Percentiles rank a stretch among this genome's conserved stretches.
Conservation (phyloP, 177 flowering plant genomes). For the Vitis hybrid region DNA sequence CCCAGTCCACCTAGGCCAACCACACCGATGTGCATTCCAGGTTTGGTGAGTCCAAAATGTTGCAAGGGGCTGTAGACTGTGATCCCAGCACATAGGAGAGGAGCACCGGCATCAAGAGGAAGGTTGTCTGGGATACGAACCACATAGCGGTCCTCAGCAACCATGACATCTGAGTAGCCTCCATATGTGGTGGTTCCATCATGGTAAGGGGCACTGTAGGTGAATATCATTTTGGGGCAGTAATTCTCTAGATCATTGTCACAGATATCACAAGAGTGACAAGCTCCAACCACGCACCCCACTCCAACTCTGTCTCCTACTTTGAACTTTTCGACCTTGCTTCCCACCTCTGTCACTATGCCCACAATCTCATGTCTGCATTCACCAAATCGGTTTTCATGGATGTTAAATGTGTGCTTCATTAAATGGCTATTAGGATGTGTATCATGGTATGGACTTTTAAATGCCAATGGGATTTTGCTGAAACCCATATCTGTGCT, state of each 20-base stretch:
- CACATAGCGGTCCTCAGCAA: slow-evolving; percentile 22
- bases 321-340: slow-evolving; percentile 31
- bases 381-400: not conserved
- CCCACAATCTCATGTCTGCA: slow-evolving; percentile 42
- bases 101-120: slow-evolving; percentile 33
- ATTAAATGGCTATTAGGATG: too few relatives aligned
- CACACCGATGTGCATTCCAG: slow-evolving; percentile 35
- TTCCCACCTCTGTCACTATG: slow-evolving; percentile 27
- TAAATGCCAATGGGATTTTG: too few relatives aligned
- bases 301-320: slow-evolving; percentile 41
- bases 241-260: slow-evolving; percentile 20
- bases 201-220: slow-evolving; percentile 17
- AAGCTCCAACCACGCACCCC: slow-evolving; percentile 34
- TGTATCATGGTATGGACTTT: too few relatives aligned
- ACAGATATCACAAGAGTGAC: slow-evolving; percentile 30
- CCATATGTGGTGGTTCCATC: slow-evolving; percentile 38
- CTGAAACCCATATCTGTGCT: too few relatives aligned
- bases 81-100: slow-evolving; percentile 43
- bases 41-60: slow-evolving; percentile 23
- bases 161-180: slow-evolving; percentile 35
- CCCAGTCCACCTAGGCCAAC: slow-evolving; percentile 50
- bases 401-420: too few relatives aligned
- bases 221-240: slow-evolving; percentile 25
- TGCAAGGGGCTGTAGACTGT: slow-evolving; percentile 44
- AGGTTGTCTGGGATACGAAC: slow-evolving; percentile 29